Percentiles rank a stretch among this genome's conserved stretches.
These are phyloP conservation scores for Helichrysum umbraculigerum DNA, from an alignment of 129 eudicot species.

Conservation along the genomic window DNA sequence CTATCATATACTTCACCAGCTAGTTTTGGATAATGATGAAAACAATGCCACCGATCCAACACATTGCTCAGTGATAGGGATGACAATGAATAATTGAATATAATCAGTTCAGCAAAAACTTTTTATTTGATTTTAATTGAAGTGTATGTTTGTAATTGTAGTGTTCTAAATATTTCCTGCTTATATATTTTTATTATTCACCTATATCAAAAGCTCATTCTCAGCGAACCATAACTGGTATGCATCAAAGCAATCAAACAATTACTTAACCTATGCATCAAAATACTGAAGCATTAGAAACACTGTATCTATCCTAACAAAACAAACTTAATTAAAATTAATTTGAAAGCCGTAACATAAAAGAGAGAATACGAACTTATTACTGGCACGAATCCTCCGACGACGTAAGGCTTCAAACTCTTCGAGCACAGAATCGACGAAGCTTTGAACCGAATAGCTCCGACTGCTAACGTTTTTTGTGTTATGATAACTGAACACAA, in stretches of 20 bases:
- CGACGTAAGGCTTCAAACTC: conserved; percentile 53
- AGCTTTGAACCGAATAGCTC: conserved; percentile 41
- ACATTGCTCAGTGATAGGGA: background rate
- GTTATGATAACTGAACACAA: conserved; percentile 23
- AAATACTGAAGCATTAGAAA: background rate
- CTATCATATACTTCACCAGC: background rate
- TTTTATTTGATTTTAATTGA: background rate
- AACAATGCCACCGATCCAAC: background rate
- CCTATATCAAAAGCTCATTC: background rate
- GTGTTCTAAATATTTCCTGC: background rate
- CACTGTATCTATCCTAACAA: background rate
- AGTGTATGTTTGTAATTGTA: background rate
- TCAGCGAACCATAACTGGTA: background rate
- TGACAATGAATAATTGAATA: conserved; percentile 2
- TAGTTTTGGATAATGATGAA: background rate
- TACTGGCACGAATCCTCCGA: conserved; percentile 51
- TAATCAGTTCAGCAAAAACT: background rate
- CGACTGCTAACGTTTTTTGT: conserved; percentile 25
- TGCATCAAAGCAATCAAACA: background rate
- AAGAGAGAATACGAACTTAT: conserved; percentile 39
- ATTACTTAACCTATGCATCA: background rate
- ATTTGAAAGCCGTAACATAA: background rate
- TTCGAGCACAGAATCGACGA: conserved; percentile 54
- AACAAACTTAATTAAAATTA: conserved; percentile 12
- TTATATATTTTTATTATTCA: background rate